Evolutionary conservation across 768 basidiomycete species (phyloP).

Genomic region (Rhodotorula sphaerocarpa): DNA sequence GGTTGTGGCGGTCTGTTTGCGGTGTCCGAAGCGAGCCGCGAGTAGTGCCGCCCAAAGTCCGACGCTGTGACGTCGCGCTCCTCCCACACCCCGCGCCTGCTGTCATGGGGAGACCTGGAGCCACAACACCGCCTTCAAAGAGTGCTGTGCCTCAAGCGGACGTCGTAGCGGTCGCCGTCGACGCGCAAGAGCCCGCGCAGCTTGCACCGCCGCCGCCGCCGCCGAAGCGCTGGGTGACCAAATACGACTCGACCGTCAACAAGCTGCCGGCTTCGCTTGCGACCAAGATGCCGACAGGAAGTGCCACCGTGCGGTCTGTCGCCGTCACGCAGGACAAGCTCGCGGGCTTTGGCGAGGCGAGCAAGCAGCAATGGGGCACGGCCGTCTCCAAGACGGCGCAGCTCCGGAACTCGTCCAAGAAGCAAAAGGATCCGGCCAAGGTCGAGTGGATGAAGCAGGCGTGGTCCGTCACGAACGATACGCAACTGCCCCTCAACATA

Average conservation of each 20-base stretch:
- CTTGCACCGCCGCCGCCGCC: too few relatives aligned
- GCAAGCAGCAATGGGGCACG: neutral
- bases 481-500: conserved; percentile 29
- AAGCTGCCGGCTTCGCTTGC: neutral
- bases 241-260: neutral
- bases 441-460: conserved; percentile 11
- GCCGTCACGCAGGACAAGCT: neutral
- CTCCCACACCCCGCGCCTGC: too few relatives aligned
- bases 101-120: too few relatives aligned
- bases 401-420: neutral
- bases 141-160: too few relatives aligned
- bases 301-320: neutral
- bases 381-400: neutral
- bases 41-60: too few relatives aligned
- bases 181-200: too few relatives aligned
- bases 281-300: neutral
- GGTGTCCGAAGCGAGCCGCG: too few relatives aligned
- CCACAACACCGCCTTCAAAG: too few relatives aligned
- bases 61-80: too few relatives aligned
- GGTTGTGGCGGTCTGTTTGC: too few relatives aligned
- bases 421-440: neutral
- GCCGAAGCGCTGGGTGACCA: too few relatives aligned
- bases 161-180: too few relatives aligned
- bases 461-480: conserved; percentile 20
- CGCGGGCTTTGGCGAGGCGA: neutral